Conservation (phyloP, 75 land plant genomes). For the Picea glauca region DNA sequence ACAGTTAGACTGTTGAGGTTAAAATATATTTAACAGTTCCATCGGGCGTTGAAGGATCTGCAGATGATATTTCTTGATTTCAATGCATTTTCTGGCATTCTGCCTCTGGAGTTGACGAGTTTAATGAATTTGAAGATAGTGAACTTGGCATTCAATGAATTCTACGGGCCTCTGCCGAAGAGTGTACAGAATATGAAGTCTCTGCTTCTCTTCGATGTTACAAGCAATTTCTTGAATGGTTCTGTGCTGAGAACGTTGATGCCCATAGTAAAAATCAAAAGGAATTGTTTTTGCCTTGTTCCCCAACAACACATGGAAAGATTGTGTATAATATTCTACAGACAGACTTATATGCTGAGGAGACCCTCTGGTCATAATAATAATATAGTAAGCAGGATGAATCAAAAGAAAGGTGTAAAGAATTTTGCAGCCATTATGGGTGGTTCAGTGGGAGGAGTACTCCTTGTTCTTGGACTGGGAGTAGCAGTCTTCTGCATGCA, state of each 20-base stretch:
- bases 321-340: slow-evolving; percentile 13
- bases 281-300: slow-evolving; percentile 17
- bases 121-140: no score
- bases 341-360: neutral
- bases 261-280: neutral
- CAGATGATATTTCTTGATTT: no score
- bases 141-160: no score
- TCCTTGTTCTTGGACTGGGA: slow-evolving; percentile 11
- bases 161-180: no score
- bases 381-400: neutral
- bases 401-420: neutral
- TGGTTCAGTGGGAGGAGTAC: slow-evolving; percentile 12
- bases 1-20: no score
- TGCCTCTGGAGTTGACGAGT: no score
- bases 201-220: slow-evolving; percentile 10
- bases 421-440: slow-evolving; percentile 13
- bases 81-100: no score
- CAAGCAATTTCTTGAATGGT: slow-evolving; percentile 18
- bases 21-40: no score
- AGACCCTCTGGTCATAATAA: neutral
- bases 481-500: neutral
- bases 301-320: slow-evolving; percentile 12
- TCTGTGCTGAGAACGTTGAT: neutral
- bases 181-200: neutral
- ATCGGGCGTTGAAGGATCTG: no score